phyloP scores from a whole-genome alignment of 805 yeast genomes.

The Cyberlindnera samutprakarnensis region DNA sequence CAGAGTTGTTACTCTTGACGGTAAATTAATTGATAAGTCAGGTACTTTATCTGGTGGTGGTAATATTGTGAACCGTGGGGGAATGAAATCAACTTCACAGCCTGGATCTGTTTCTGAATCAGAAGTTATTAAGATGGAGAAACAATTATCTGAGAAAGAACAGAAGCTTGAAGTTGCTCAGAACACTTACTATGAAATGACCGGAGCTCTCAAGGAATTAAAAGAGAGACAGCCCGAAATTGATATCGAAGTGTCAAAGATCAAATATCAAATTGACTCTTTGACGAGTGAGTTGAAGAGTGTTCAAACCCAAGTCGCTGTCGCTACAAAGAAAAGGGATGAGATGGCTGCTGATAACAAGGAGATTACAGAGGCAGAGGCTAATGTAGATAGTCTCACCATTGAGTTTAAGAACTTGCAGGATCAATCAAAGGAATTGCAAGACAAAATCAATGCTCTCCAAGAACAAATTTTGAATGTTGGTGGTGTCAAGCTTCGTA shows the following conservation, averaged over 20 bases:
- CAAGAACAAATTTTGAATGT: conserved; percentile 80
- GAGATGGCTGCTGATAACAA: conserved; percentile 22
- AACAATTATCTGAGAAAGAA: conserved; percentile 48
- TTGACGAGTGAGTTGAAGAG: conserved; percentile 45
- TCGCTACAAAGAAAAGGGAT: conserved; percentile 21
- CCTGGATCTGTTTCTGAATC: conserved; percentile 42
- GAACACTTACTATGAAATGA: conserved; percentile 51
- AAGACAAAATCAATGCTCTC: conserved; percentile 46
- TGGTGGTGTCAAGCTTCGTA: conserved; percentile 80
- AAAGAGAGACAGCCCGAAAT: conserved; percentile 65
- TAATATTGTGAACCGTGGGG: conserved; percentile 56
- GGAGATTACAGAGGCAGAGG: conserved; percentile 30
- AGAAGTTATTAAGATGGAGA: conserved; percentile 47
- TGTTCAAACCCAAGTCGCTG: conserved; percentile 35
- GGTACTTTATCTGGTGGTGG: conserved; percentile 99
- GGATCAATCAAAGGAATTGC: conserved; percentile 47
- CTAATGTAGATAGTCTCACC: conserved; percentile 27
- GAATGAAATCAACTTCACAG: conserved; percentile 49
- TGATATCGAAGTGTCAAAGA: conserved; percentile 51
- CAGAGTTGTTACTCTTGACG: conserved; percentile 90
- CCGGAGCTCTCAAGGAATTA: conserved; percentile 45
- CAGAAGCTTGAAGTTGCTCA: conserved; percentile 40
- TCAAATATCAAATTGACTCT: conserved; percentile 57
- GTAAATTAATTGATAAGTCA: conserved; percentile 82
- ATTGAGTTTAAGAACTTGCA: conserved; percentile 38